phyloP scores from a whole-genome alignment of 768 basidiomycete species.

The Trametes maxima region DNA sequence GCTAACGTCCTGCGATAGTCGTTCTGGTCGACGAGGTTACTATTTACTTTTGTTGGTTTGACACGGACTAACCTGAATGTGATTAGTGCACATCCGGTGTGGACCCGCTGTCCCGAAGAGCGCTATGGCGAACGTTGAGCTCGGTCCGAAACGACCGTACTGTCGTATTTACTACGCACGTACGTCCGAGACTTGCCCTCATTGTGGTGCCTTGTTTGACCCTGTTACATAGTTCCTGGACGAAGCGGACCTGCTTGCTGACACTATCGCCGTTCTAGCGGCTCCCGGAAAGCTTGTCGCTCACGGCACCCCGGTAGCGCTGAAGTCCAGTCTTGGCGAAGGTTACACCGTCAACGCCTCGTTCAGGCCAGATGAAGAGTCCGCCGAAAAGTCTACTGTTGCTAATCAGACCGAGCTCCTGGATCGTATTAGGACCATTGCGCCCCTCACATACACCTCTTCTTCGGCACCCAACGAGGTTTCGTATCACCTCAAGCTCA shows the following conservation, averaged over 20 bases:
- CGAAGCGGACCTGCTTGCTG: conserved; percentile 77
- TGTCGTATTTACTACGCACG: conserved; percentile 80
- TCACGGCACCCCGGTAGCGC: conserved; percentile 69
- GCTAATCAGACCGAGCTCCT: conserved; percentile 28
- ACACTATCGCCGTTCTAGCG: conserved; percentile 73
- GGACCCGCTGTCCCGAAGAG: conserved; percentile 76
- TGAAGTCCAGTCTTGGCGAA: conserved; percentile 71
- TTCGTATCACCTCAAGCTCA: conserved; percentile 61
- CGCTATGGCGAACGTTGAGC: conserved; percentile 76
- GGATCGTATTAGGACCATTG: conserved; percentile 32
- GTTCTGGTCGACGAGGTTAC: conserved; percentile 32
- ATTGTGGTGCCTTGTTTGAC: conserved; percentile 1
- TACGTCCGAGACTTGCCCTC: conserved; percentile 33
- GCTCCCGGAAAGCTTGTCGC: conserved; percentile 78
- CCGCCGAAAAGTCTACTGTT: conserved; percentile 21
- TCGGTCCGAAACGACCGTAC: conserved; percentile 66
- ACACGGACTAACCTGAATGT: not conserved
- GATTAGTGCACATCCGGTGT: conserved; percentile 73
- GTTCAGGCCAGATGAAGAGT: conserved; percentile 39
- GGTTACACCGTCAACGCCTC: conserved; percentile 65
- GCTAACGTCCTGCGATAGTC: conserved; percentile 15
- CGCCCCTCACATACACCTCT: conserved; percentile 48
- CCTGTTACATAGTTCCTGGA: conserved; percentile 59
- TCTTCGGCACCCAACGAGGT: conserved; percentile 46
- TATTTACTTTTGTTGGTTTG: not conserved